phyloP scores from a whole-genome alignment of 108 stramenopile species.

The Conticribra weissflogii region DNA sequence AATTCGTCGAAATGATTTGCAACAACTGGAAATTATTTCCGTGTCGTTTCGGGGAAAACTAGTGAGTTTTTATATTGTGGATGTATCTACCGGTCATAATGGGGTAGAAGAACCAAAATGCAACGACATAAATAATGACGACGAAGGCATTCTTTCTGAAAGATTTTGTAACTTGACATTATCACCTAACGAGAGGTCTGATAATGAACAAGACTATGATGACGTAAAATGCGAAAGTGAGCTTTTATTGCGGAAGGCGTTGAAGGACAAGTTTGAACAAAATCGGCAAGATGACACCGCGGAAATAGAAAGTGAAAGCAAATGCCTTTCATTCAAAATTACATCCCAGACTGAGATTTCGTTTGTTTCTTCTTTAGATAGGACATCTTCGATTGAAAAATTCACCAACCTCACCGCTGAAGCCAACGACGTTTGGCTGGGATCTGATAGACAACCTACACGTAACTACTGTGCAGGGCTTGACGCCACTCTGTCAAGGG shows the following conservation, averaged over 20 bases:
- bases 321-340: background rate
- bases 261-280: too few species aligned
- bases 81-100: constrained; percentile 7
- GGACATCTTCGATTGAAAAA: background rate
- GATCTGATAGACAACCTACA: background rate
- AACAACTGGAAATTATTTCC: constrained; percentile 28
- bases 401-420: background rate
- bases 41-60: constrained; percentile 43
- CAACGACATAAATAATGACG: background rate
- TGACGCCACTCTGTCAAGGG: constrained; percentile 55
- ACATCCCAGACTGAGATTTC: constrained; percentile 21
- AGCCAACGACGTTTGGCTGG: background rate
- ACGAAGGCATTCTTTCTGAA: background rate
- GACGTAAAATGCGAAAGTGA: too few species aligned
- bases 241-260: background rate
- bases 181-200: background rate
- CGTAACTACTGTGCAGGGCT: constrained; percentile 63
- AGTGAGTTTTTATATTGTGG: constrained; percentile 25
- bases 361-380: constrained; percentile 13
- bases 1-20: constrained; percentile 7
- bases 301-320: background rate
- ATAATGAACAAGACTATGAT: too few species aligned
- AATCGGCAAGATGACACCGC: too few species aligned
- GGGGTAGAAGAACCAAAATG: background rate
- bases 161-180: background rate